Conservation (phyloP, 805 yeast species). For the Monosporozyma solicola region DNA sequence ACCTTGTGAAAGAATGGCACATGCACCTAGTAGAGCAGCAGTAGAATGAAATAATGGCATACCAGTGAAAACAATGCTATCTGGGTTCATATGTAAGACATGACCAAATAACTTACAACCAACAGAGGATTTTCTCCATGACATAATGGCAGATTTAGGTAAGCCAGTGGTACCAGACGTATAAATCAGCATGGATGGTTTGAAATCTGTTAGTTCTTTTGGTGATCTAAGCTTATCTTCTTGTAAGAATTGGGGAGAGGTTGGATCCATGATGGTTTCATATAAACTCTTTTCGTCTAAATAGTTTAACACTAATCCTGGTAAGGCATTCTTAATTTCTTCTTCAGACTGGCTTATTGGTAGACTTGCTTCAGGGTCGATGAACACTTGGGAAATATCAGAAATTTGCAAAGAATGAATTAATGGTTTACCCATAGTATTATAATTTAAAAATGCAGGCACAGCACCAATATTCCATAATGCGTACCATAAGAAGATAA, state of each 20-base stretch:
- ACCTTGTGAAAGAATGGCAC: slow-evolving; percentile 59
- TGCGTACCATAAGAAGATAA: slow-evolving; percentile 72
- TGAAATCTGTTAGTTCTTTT: slow-evolving; percentile 41
- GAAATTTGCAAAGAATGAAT: slow-evolving; percentile 72
- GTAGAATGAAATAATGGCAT: slow-evolving; percentile 97
- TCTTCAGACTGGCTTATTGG: slow-evolving; percentile 43
- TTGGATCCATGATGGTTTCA: slow-evolving; percentile 31
- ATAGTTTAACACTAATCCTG: slow-evolving; percentile 38
- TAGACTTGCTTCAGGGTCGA: slow-evolving; percentile 60
- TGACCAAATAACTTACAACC: slow-evolving; percentile 65
- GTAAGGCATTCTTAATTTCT: slow-evolving; percentile 31
- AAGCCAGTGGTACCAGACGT: slow-evolving; percentile 94
- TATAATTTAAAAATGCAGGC: slow-evolving; percentile 83
- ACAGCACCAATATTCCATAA: slow-evolving; percentile 86
- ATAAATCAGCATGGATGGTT: slow-evolving; percentile 65
- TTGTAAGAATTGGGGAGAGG: slow-evolving; percentile 45
- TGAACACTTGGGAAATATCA: slow-evolving; percentile 52
- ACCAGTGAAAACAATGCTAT: slow-evolving; percentile 66
- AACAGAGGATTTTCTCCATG: slow-evolving; percentile 76
- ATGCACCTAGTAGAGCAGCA: slow-evolving; percentile 76
- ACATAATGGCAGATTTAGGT: slow-evolving; percentile 88
- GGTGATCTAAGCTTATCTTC: slow-evolving; percentile 50
- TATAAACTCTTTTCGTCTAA: slow-evolving; percentile 44
- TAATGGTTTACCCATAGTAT: slow-evolving; percentile 61
- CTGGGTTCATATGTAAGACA: slow-evolving; percentile 48